phyloP scores from a whole-genome alignment of 2,329 filamentous ascomycete species.

The Aspergillus niger region DNA sequence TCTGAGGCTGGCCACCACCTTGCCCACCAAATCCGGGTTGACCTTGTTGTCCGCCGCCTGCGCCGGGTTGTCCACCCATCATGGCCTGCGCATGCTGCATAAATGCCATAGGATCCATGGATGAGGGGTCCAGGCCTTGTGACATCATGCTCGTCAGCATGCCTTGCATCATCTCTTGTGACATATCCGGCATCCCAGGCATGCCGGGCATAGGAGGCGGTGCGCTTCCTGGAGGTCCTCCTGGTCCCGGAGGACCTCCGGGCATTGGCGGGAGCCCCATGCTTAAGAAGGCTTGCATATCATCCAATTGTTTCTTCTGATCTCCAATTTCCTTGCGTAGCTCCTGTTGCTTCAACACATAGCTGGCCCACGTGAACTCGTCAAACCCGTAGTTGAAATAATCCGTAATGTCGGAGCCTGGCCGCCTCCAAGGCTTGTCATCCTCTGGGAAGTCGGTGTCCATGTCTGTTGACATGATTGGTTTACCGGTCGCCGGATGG shows the following conservation, averaged over 20 bases:
- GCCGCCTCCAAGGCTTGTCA: conserved; percentile 92
- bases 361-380: conserved; percentile 96
- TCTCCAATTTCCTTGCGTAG: conserved; percentile 75
- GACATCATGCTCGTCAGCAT: conserved; percentile 59
- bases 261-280: conserved; percentile 53
- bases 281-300: conserved; percentile 62
- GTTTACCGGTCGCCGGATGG: conserved; percentile 73
- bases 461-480: conserved; percentile 77
- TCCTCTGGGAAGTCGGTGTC: conserved; percentile 73
- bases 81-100: conserved; percentile 57
- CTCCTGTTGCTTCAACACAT: conserved; percentile 82
- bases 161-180: conserved; percentile 60
- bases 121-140: conserved; percentile 55
- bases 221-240: conserved; percentile 28
- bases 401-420: conserved; percentile 90
- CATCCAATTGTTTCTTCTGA: conserved; percentile 71
- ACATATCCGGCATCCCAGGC: conserved; percentile 54
- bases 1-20: conserved; percentile 42
- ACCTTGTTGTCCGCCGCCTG: conserved; percentile 36
- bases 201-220: conserved; percentile 40
- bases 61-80: conserved; percentile 48
- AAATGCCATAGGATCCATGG: conserved; percentile 57
- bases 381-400: conserved; percentile 99
- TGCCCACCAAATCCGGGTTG: conserved; percentile 41
- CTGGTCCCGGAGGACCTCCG: conserved; percentile 32